phyloP scores from a whole-genome alignment of 2,329 filamentous ascomycete genomes.

The Penicillium digitatum region DNA sequence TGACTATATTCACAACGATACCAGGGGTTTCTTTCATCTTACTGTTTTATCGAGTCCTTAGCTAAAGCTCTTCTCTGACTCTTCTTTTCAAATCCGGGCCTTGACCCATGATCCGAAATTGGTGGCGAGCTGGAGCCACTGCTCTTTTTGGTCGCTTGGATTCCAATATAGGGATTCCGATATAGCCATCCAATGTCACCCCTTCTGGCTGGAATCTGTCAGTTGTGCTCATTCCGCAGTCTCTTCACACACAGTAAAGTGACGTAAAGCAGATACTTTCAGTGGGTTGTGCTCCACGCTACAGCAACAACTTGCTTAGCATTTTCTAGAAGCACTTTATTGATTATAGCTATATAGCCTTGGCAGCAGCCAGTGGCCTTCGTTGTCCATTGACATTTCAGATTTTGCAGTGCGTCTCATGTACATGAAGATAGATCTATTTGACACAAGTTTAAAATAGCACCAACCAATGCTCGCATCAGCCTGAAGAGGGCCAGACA shows the following conservation, averaged over 20 bases:
- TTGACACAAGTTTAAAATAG: background rate
- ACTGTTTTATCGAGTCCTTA: background rate
- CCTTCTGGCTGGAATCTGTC: background rate
- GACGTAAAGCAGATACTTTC: too few relatives aligned
- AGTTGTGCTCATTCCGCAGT: background rate
- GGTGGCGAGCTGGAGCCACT: background rate
- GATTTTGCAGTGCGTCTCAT: background rate
- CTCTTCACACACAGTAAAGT: background rate
- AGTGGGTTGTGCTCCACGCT: background rate
- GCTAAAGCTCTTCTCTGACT: background rate
- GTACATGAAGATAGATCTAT: background rate
- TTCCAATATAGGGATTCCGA: background rate
- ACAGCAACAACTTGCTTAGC: background rate
- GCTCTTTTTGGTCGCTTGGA: background rate
- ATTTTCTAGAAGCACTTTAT: background rate
- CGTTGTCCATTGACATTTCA: background rate
- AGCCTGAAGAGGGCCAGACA: background rate
- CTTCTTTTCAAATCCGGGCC: background rate
- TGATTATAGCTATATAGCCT: background rate
- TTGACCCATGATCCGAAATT: background rate
- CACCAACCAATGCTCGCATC: background rate
- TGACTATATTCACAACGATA: constrained; percentile 14
- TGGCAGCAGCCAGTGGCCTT: background rate
- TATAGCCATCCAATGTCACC: background rate
- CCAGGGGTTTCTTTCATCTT: background rate